These are phyloP conservation scores for Lasiodiplodia gonubiensis DNA, from an alignment of 2,329 filamentous ascomycete species.

Conservation along the genomic window DNA sequence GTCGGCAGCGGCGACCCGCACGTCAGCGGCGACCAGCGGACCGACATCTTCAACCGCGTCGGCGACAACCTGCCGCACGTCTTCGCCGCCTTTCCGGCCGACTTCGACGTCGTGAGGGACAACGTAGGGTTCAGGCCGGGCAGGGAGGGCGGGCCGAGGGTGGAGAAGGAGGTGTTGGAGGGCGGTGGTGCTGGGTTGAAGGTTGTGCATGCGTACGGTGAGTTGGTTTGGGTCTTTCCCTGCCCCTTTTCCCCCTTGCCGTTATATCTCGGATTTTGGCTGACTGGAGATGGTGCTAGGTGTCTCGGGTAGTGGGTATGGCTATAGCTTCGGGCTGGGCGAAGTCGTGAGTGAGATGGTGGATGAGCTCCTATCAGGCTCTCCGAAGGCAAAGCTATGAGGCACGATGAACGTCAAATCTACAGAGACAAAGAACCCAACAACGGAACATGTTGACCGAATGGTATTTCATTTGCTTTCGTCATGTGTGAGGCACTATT, in stretches of 20 bases:
- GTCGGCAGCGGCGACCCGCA: conserved; percentile 26
- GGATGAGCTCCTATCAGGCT: conserved; percentile 21
- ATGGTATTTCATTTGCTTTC: not conserved
- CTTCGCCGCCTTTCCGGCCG: conserved; percentile 31
- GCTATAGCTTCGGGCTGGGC: conserved; percentile 38
- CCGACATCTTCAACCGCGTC: conserved; percentile 34
- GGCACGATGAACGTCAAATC: not conserved
- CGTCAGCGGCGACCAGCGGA: conserved; percentile 28
- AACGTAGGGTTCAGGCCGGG: conserved; percentile 37
- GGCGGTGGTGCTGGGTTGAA: conserved; percentile 34
- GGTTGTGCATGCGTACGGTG: conserved; percentile 40
- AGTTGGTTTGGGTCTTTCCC: not conserved
- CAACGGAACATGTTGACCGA: not conserved
- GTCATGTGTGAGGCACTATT: not conserved
- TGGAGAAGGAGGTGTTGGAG: conserved; percentile 38
- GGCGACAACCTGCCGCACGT: conserved; percentile 34
- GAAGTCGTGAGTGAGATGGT: conserved; percentile 30
- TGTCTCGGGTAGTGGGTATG: conserved; percentile 36
- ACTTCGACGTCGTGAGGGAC: conserved; percentile 36
- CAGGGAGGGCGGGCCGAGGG: conserved; percentile 34
- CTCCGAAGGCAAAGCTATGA: conserved; percentile 12
- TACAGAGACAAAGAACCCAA: not conserved
- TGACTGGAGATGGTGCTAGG: not conserved
- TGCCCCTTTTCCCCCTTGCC: too few species aligned
- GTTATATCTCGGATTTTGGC: not conserved